Base-by-base conservation (phyloP, 108 stramenopile species). In the Seminavis robusta region DNA sequence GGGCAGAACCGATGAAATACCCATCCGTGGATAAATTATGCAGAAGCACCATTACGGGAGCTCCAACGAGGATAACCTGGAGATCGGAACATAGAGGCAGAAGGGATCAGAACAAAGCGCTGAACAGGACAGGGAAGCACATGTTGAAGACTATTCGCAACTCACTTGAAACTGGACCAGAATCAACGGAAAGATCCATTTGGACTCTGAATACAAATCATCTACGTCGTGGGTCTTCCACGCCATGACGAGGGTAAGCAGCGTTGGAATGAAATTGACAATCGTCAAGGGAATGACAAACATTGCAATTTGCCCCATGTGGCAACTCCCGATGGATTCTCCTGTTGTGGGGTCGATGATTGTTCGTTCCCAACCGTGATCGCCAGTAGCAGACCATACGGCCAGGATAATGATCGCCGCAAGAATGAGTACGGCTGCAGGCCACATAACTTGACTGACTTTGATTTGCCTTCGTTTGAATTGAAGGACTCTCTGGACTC, bases 181-280 rank as follows among this genome's bases (percentile, higher is more conserved):
- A 26, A 52, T 52, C 28, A 31, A n/a, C 16, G 7, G 16, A 13
- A 61, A 61, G 11, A 61, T 61, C 41, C 41, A 61, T 10, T 7
- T 9, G 6, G 60, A 36, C 50, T 61, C 60, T 4, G 60, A 36
- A 27, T 51, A 61, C 15, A 9, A 51, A n/a, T 26, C 20, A 24
- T 49, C 47, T 7, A 61, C 28, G 26, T 61, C 60, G 10, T 19
- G 50, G 8, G 60, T 61, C 13, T 32, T 51, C 49, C 50, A 61
- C 11, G 50, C 60, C 49, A 61, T 50, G 4, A 13, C 4, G 6
- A 13, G 3, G 8, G 49, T 36, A 13, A 61, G 13, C 28, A 61
- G 15, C 11, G 60, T 50, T 4, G 60, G 31, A 19, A 45, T 50
- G 11, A 61, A 5, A 25, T 51, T 52, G 21, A 61, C 13, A 13